Conservation (phyloP, 108 stramenopile genomes). For the Conticribra guillardii region DNA sequence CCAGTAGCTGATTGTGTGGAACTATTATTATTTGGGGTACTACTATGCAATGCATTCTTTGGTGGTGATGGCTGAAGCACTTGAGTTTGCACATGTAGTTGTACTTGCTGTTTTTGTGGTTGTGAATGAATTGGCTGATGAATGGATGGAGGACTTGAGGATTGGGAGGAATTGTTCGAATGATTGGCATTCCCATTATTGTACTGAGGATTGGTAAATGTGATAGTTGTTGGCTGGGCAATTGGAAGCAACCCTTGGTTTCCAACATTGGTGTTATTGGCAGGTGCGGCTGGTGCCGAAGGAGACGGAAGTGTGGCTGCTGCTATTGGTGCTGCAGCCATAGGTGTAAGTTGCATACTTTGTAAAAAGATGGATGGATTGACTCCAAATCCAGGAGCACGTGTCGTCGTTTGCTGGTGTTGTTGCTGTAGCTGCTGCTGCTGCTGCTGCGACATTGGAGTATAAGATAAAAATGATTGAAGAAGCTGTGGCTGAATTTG, state of each 20-base stretch:
- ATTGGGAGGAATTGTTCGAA: neutral
- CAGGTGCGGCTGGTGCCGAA: no score
- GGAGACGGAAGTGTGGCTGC: no score
- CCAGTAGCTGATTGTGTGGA: neutral
- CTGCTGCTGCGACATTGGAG: neutral
- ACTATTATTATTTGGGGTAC: neutral
- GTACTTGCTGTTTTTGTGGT: neutral
- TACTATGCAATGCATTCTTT: neutral
- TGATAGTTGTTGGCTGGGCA: neutral
- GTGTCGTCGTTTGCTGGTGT: neutral
- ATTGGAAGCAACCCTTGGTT: neutral
- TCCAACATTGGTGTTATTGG: slow-evolving; percentile 1
- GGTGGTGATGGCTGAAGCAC: neutral
- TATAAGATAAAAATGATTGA: neutral
- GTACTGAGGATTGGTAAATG: neutral
- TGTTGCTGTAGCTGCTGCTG: neutral
- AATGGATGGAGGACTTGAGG: neutral
- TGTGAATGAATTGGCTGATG: neutral
- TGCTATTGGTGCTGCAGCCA: no score
- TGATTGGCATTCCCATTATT: neutral
- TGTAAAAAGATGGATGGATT: neutral
- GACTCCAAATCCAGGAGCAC: neutral
- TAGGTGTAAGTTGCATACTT: neutral
- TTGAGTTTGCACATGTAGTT: neutral
- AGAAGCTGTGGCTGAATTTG: slow-evolving; percentile 24